Conservation (phyloP, 2,329 filamentous ascomycete genomes). For the Westerdykella ornata region DNA sequence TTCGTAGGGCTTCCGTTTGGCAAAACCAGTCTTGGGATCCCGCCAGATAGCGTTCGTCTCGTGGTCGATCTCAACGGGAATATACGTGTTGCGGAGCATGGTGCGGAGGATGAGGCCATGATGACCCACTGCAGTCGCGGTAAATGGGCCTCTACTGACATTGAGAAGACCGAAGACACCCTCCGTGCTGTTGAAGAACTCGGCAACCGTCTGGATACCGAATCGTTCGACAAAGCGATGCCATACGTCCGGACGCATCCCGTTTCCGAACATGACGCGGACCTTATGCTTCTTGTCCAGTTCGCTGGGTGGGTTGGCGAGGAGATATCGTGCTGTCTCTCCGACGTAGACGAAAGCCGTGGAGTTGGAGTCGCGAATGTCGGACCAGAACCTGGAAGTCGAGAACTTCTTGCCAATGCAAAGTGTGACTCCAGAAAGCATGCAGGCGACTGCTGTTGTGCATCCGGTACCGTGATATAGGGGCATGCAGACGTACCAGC, state of each 20-base stretch:
- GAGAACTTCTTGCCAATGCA: constrained; percentile 64
- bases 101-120: constrained; percentile 58
- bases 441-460: constrained; percentile 51
- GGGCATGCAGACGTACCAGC: constrained; percentile 72
- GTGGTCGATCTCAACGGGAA: constrained; percentile 63
- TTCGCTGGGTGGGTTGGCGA: constrained; percentile 59
- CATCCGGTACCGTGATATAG: constrained; percentile 70
- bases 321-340: constrained; percentile 67
- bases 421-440: constrained; percentile 52
- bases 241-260: constrained; percentile 64
- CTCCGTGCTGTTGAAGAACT: constrained; percentile 76
- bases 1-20: constrained; percentile 55
- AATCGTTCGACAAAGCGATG: constrained; percentile 57
- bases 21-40: constrained; percentile 63
- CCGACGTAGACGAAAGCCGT: constrained; percentile 73
- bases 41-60: constrained; percentile 61
- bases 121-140: constrained; percentile 60
- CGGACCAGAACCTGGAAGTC: constrained; percentile 62
- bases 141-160: constrained; percentile 54
- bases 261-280: constrained; percentile 58
- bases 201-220: constrained; percentile 55
- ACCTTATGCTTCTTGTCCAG: constrained; percentile 55
- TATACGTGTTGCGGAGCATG: constrained; percentile 48
- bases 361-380: constrained; percentile 60
- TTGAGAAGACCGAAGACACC: constrained; percentile 60